Conservation (phyloP, 371 early-diverging fungal species). For the Haplosporangium sp. region DNA sequence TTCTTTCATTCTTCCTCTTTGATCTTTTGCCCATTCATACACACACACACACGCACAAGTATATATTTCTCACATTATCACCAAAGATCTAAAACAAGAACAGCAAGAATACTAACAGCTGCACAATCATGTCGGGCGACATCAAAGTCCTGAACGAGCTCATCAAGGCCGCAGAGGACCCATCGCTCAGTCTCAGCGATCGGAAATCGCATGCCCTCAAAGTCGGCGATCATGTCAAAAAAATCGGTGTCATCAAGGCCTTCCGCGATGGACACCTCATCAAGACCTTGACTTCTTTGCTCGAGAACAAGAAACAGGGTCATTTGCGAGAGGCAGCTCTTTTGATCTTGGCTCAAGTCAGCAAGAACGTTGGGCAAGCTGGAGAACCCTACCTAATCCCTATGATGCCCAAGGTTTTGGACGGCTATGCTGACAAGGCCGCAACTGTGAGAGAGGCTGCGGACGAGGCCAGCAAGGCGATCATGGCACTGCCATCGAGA, state of each 20-base stretch:
- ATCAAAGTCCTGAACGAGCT: conserved; percentile 27
- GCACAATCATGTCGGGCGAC: conserved; percentile 18
- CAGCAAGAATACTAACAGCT: no score
- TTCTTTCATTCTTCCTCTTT: neutral
- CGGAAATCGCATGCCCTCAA: conserved; percentile 26
- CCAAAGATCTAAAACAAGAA: neutral
- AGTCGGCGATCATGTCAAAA: conserved; percentile 21
- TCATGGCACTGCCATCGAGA: conserved; percentile 53
- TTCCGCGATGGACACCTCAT: conserved; percentile 23
- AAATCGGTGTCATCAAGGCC: conserved; percentile 21
- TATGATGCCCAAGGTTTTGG: conserved; percentile 57
- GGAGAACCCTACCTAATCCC: conserved; percentile 65
- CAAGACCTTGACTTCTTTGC: conserved; percentile 22
- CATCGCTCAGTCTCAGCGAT: conserved; percentile 3
- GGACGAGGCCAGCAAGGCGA: conserved; percentile 53
- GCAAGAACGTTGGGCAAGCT: conserved; percentile 54
- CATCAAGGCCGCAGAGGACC: conserved; percentile 23
- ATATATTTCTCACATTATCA: neutral
- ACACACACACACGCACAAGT: neutral
- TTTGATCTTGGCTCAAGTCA: conserved; percentile 58
- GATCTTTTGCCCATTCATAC: neutral
- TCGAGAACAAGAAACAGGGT: conserved; percentile 59
- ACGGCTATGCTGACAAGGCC: conserved; percentile 61
- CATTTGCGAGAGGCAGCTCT: conserved; percentile 63
- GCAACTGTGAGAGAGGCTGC: conserved; percentile 62